Evolutionary conservation across 441 rosid genomes (phyloP), one percentile per base, ranked within the genome.

Genomic region (Pelargonium australe): DNA sequence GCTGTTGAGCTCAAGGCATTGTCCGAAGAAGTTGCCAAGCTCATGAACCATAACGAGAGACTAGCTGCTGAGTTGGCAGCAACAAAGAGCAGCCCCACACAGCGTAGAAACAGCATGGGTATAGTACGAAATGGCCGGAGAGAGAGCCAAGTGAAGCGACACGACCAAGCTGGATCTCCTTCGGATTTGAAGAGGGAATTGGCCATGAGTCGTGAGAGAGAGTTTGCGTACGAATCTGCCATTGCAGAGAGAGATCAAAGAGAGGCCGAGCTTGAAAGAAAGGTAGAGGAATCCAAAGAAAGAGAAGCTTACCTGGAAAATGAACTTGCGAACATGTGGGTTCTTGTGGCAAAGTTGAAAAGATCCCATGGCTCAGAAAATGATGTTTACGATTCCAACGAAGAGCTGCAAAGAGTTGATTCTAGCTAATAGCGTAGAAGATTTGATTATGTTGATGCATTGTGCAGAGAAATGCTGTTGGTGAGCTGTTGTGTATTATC

Each of bases 251-350:
- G 83, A 80, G 90, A 85, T 72, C 82, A 86, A 41, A 83, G 80
- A 72, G 99, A 91, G 82, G 79, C 84, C 0, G 97, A 85, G 73
- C 87, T 95, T 72, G 87, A 90, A 76, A 80, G 78, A 63, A 87
- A 60, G 75, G 80, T 91, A 5, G 91, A 89, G 80, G 99, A 95
- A 70, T 95, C 97, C 23, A 91, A 91, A 80, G 85, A 85, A 69
- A 86, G 96, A 77, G 99, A 95, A 86, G 91, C 96, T 1, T 88
- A 95, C 73, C 81, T 95, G 72, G 99, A 95, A 85, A 87, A 91
- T 45, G 96, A 95, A 78, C 96, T 95, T 3, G 99, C 99, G 19
- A 91, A 90, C 78, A 95, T 95, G 99, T 95, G 97, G 97, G 95
- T 86, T 70, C 94, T 89, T 58, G 97, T 95, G 40, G 94, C 97